Evolutionary conservation across 768 basidiomycete species (phyloP).

Genomic region (Boletus reticuloceps): DNA sequence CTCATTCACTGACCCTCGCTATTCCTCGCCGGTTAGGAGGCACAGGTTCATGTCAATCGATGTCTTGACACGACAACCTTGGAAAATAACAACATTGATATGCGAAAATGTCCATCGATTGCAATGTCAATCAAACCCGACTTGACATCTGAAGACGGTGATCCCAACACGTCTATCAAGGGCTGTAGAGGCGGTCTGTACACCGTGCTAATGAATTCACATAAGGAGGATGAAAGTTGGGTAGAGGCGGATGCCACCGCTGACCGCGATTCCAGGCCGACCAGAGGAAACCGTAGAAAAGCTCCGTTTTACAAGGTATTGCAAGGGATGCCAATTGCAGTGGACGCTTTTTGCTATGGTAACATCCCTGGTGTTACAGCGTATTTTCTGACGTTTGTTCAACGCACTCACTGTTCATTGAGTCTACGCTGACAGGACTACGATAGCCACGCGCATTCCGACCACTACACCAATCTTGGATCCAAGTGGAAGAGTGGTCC

Average conservation of each 20-base stretch:
- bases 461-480: conserved; percentile 92
- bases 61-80: conserved; percentile 45
- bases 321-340: conserved; percentile 96
- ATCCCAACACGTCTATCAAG: neutral
- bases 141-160: neutral
- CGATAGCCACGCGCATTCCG: conserved; percentile 89
- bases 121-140: neutral
- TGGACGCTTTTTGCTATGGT: conserved; percentile 96
- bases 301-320: conserved; percentile 96
- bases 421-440: conserved; percentile 5
- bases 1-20: neutral
- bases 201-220: conserved; percentile 85
- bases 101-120: neutral
- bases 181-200: conserved; percentile 46
- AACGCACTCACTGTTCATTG: neutral
- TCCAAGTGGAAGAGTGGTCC: conserved; percentile 87
- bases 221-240: conserved; percentile 82
- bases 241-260: conserved; percentile 66
- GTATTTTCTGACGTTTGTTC: conserved; percentile 80
- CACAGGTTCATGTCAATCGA: conserved; percentile 53
- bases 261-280: conserved; percentile 43
- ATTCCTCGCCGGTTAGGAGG: conserved; percentile 36
- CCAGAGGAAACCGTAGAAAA: conserved; percentile 56
- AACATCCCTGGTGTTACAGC: conserved; percentile 85
- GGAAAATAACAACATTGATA: neutral